Evolutionary conservation across 2,329 filamentous ascomycete genomes (phyloP), one percentile per base, ranked within the genome.

Genomic region (Penicillium sp.): DNA sequence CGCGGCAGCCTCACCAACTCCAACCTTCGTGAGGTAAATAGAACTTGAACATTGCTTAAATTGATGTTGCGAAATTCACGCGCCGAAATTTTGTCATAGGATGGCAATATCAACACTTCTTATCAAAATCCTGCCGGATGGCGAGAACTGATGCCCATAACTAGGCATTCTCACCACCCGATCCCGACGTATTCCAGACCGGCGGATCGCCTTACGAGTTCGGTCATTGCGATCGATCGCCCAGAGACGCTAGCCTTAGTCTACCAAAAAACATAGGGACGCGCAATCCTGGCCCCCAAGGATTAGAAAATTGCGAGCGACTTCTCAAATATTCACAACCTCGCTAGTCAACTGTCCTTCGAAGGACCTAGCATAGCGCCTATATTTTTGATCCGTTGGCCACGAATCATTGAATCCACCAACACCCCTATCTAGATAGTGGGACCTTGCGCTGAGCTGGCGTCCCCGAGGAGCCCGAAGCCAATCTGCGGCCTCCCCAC

Each of bases 151-250:
- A 11, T 40, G 9, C 11, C 4, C 21, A 40, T 40, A 10, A 13
- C 28, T 40, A 14, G 28, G 9, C 7, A 24, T 42, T 26, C 29
- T 51, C 48, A 39, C 36, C 16, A 21, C 10, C 4, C 9, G 16
- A 39, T 39, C 16, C 18, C 21, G 36, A 9, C 16, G 16, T 34
- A n/a, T 33, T 33, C 36, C n/a, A 50, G 33, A n/a, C 8, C 40
- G 23, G 48, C 48, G 48, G 43, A 23, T 44, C 14, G 8, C 36
- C 37, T 23, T 28, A 43, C n/a, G 14, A 43, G 13, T 28, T 23
- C 34, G 42, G 29, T 47, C n/a, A 50, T 49, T 48, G 50, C 47
- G 46, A 56, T 54, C 43, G 37, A 23, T 49, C 44, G 49, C 23
- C 39, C 46, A 44, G 48, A 18, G 24, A 33, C 16, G 43, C 48